phyloP scores from a whole-genome alignment of 2,329 filamentous ascomycete species.

The Fonsecaea pugnacius region DNA sequence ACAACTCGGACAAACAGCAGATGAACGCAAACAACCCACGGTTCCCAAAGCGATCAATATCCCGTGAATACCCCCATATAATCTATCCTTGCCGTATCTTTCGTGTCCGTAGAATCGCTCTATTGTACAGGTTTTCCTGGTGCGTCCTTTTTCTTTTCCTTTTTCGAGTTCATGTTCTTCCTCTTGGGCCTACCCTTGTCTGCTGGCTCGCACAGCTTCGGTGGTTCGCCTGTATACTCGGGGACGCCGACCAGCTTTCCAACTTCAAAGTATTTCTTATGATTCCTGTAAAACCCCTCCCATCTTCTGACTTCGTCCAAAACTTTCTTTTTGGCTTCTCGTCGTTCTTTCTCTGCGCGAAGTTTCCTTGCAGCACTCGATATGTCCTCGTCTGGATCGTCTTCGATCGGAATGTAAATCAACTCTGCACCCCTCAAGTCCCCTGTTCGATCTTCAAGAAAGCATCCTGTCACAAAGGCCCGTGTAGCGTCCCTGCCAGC shows the following conservation, averaged over 20 bases:
- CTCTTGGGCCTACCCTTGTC: slow-evolving; percentile 66
- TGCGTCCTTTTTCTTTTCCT: slow-evolving; percentile 21
- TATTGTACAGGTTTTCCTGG: slow-evolving; percentile 37
- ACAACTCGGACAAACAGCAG: background rate
- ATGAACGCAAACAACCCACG: background rate
- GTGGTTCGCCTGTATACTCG: slow-evolving; percentile 53
- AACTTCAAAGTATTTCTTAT: slow-evolving; percentile 78
- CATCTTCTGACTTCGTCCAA: slow-evolving; percentile 74
- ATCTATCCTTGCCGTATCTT: background rate
- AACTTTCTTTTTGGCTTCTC: slow-evolving; percentile 67
- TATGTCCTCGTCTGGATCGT: slow-evolving; percentile 60
- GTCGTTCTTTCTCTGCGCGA: slow-evolving; percentile 65
- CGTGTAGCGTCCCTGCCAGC: slow-evolving; percentile 83
- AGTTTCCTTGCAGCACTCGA: slow-evolving; percentile 52
- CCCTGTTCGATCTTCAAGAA: slow-evolving; percentile 78
- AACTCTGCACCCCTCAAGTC: slow-evolving; percentile 86
- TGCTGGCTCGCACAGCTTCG: slow-evolving; percentile 72
- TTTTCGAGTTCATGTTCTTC: slow-evolving; percentile 39
- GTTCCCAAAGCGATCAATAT: background rate
- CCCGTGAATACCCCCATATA: background rate
- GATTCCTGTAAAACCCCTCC: slow-evolving; percentile 79
- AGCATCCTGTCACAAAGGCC: slow-evolving; percentile 91
- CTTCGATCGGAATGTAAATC: slow-evolving; percentile 75
- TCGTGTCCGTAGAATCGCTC: background rate
- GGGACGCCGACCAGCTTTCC: slow-evolving; percentile 67